A percentile compares a stretch with the other conserved stretches of the same genome.
Conservation (phyloP, 1,284 basidiomycete genomes). For the Heimioporus retisporus region DNA sequence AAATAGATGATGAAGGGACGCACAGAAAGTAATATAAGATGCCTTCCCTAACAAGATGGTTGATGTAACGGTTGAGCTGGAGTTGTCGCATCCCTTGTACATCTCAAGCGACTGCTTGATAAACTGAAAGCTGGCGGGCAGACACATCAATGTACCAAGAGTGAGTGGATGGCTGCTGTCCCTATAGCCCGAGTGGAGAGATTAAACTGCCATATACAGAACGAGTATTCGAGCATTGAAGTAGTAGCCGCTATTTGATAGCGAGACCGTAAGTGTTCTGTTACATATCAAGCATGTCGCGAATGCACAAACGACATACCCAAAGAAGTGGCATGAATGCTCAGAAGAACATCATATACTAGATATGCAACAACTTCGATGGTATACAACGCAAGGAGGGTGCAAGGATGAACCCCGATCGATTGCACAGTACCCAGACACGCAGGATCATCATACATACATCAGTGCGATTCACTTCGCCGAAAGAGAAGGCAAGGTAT, state of each 20-base stretch:
- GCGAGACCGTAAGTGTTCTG: not conserved
- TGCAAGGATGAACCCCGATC: not conserved
- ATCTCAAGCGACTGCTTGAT: conserved; percentile 5
- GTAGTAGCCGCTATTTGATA: not conserved
- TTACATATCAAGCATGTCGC: not conserved
- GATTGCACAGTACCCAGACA: conserved; percentile 5
- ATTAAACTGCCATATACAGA: not conserved
- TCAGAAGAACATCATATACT: not conserved
- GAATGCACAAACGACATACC: not conserved
- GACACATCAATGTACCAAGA: conserved; percentile 13
- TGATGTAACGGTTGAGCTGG: conserved; percentile 1
- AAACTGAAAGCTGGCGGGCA: conserved; percentile 3
- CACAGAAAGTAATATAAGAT: conserved; percentile 13
- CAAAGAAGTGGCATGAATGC: not conserved
- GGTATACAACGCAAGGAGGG: not conserved
- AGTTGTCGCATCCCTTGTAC: conserved; percentile 9
- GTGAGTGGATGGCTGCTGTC: not conserved
- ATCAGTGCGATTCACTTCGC: not conserved
- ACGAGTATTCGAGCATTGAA: not conserved
- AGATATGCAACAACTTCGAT: not conserved
- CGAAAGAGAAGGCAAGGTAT: not conserved
- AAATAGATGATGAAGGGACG: not conserved
- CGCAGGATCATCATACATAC: conserved; percentile 6
- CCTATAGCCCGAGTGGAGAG: not conserved
- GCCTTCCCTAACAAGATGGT: conserved; percentile 9